Evolutionary conservation across 345 rosid genomes (phyloP).

Genomic region (Gossypium australe): DNA sequence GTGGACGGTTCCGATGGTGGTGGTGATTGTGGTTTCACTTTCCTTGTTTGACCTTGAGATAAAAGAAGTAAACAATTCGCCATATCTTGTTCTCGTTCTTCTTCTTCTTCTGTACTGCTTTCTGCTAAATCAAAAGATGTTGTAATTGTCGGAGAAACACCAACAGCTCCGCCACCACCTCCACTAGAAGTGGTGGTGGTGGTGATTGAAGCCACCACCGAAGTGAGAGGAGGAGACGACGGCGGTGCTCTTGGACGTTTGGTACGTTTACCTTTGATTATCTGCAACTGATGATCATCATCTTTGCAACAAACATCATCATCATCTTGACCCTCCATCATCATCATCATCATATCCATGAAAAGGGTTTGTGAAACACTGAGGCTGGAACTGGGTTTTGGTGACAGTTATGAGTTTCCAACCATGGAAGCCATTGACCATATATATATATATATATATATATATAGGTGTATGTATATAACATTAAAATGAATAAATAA

Average conservation of each 20-base stretch:
- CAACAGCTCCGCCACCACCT: slow-evolving; percentile 3
- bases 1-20: slow-evolving; percentile 1
- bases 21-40: neutral
- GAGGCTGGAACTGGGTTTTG: slow-evolving; percentile 10
- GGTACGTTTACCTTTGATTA: slow-evolving; percentile 67
- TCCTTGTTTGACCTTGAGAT: slow-evolving; percentile 35
- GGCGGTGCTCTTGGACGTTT: slow-evolving; percentile 47
- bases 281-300: slow-evolving; percentile 4
- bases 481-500: neutral
- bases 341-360: slow-evolving; percentile 2
- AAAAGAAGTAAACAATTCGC: slow-evolving; percentile 62
- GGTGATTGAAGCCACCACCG: slow-evolving; percentile 25
- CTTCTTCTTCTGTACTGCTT: slow-evolving; percentile 36
- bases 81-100: slow-evolving; percentile 61
- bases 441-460: neutral
- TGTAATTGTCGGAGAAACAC: slow-evolving; percentile 5
- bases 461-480: neutral
- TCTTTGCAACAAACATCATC: slow-evolving; percentile 9
- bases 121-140: slow-evolving; percentile 26
- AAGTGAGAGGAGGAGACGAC: slow-evolving; percentile 32
- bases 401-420: slow-evolving; percentile 39
- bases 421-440: slow-evolving; percentile 22
- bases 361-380: slow-evolving; percentile 12
- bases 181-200: neutral
- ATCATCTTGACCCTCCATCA: slow-evolving; percentile 28